A percentile compares a stretch with the other conserved stretches of the same genome.
Conservation (phyloP, 768 basidiomycete species). For the Lactarius indigo region DNA sequence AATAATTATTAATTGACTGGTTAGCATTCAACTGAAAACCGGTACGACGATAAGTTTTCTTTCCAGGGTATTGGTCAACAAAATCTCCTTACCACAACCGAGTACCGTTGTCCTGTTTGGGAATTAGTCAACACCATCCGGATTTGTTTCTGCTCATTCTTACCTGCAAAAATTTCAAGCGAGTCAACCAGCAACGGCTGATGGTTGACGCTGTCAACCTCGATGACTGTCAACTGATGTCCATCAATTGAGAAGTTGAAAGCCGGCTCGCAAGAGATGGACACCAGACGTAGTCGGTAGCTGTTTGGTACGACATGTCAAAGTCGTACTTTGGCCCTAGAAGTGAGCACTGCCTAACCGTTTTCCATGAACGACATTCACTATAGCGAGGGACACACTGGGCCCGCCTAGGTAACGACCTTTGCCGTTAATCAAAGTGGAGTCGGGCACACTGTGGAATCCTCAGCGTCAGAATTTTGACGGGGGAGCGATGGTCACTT, state of each 20-base stretch:
- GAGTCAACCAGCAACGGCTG: slow-evolving; percentile 29
- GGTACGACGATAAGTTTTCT: background rate
- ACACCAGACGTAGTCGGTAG: slow-evolving; percentile 14
- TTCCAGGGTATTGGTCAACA: background rate
- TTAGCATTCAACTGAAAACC: slow-evolving; percentile 24
- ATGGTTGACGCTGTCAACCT: slow-evolving; percentile 28
- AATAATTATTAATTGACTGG: slow-evolving; percentile 17
- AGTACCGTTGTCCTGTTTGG: slow-evolving; percentile 29
- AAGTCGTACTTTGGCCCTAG: background rate
- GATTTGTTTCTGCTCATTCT: background rate
- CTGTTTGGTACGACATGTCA: background rate
- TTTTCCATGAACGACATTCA: slow-evolving; percentile 9
- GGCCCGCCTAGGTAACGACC: slow-evolving; percentile 23
- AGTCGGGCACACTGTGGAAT: slow-evolving; percentile 13
- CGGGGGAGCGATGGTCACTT: background rate
- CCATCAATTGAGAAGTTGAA: slow-evolving; percentile 21
- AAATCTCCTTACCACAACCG: slow-evolving; percentile 27
- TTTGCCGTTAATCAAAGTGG: slow-evolving; percentile 24
- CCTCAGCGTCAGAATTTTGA: background rate
- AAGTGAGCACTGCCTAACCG: slow-evolving; percentile 2
- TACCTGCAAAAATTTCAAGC: slow-evolving; percentile 28
- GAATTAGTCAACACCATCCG: background rate
- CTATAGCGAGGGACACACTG: background rate
- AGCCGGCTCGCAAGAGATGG: slow-evolving; percentile 14
- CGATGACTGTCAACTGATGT: slow-evolving; percentile 24